Evolutionary conservation across 768 basidiomycete genomes (phyloP).

Genomic region (Cubamyces lactineus): DNA sequence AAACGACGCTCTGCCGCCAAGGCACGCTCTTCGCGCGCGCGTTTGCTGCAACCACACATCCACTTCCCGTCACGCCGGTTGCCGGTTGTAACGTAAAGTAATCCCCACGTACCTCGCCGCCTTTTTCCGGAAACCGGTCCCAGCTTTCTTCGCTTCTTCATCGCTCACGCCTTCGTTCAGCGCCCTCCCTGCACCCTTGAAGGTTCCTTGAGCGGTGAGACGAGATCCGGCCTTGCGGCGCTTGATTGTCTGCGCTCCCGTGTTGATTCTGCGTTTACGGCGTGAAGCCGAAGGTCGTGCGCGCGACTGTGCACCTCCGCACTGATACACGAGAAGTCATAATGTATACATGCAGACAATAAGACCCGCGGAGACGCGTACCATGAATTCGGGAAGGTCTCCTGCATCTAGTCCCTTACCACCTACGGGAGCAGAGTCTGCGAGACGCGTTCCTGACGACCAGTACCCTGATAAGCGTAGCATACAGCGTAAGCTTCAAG

Average conservation of each 20-base stretch:
- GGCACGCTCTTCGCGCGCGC: conserved; percentile 79
- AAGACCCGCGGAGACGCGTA: conserved; percentile 32
- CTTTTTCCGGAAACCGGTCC: conserved; percentile 71
- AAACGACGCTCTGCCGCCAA: conserved; percentile 71
- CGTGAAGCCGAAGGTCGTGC: conserved; percentile 55
- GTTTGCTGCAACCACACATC: conserved; percentile 52
- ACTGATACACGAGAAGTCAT: conserved; percentile 43
- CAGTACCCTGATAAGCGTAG: conserved; percentile 60
- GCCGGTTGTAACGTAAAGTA: neutral
- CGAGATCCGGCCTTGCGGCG: conserved; percentile 74
- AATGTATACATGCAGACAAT: neutral
- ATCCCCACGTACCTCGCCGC: conserved; percentile 56
- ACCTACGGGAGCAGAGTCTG: conserved; percentile 59
- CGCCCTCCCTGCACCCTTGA: conserved; percentile 57
- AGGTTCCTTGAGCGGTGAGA: conserved; percentile 62
- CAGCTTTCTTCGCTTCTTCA: conserved; percentile 44
- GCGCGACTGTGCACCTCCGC: conserved; percentile 77
- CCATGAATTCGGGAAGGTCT: conserved; percentile 80
- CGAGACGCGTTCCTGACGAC: conserved; percentile 75
- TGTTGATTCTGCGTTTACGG: conserved; percentile 46
- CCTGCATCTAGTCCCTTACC: conserved; percentile 55
- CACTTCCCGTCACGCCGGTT: neutral
- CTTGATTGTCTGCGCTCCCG: conserved; percentile 64
- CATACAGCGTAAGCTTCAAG: neutral
- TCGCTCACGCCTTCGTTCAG: conserved; percentile 48